A percentile compares a stretch with the other conserved stretches of the same genome.
Conservation (phyloP, 306 rosid species). For the Sesbania bispinosa region DNA sequence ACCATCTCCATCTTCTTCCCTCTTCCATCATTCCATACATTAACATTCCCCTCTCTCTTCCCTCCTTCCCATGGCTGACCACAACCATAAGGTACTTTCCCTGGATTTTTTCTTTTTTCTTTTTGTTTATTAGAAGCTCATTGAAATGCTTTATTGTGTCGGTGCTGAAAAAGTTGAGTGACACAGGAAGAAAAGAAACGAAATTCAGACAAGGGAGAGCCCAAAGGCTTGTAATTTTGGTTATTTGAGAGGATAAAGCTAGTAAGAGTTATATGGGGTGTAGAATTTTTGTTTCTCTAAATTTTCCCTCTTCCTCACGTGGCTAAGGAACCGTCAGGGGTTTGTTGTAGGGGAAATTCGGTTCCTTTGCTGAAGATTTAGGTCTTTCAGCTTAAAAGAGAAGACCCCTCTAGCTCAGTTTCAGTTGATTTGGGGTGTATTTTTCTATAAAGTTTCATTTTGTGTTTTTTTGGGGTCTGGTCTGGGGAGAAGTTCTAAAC, state of each 20-base stretch:
- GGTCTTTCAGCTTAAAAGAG: constrained; percentile 10
- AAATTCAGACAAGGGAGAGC: neutral
- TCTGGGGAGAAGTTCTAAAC: constrained; percentile 5
- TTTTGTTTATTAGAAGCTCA: neutral
- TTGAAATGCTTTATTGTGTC: neutral
- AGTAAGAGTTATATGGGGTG: constrained; percentile 11
- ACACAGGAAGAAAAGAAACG: no score
- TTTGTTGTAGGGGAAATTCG: constrained; percentile 9
- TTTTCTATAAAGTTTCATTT: neutral
- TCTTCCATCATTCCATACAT: no score
- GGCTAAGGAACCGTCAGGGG: constrained; percentile 21
- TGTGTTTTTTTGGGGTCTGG: no score
- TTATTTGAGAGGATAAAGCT: constrained; percentile 2
- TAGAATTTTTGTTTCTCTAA: constrained; percentile 1
- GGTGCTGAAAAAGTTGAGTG: constrained; percentile 24
- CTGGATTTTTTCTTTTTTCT: neutral
- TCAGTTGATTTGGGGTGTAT: constrained; percentile 44
- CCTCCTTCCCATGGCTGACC: constrained; percentile 63
- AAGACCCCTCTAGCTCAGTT: neutral
- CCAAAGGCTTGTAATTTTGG: neutral
- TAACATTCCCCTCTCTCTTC: constrained; percentile 23
- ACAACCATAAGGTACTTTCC: constrained; percentile 75
- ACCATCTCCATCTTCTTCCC: constrained; percentile 27
- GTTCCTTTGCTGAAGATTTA: neutral
- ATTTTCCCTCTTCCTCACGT: neutral